Conservation (phyloP, 1,139 yeast genomes). For the Lodderomyces orthopsilosis region DNA sequence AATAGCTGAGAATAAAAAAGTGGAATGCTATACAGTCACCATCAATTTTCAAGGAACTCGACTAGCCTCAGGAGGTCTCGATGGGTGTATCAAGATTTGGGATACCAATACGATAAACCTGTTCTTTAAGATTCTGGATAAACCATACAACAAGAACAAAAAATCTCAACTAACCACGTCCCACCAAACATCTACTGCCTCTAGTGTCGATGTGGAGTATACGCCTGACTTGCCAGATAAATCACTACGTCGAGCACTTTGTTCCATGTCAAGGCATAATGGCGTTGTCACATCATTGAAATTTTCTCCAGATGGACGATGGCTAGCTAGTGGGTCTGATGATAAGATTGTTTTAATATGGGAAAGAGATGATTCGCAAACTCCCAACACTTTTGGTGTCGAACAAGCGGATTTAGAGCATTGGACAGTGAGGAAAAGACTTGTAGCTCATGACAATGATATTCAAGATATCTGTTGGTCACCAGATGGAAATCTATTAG, state of each 20-base stretch:
- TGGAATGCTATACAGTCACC: constrained; percentile 82
- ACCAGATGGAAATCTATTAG: constrained; percentile 85
- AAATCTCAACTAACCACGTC: constrained; percentile 2
- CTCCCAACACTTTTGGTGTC: constrained; percentile 42
- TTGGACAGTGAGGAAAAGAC: constrained; percentile 88
- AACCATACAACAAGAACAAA: constrained; percentile 4
- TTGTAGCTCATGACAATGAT: constrained; percentile 96
- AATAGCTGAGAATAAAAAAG: constrained; percentile 70
- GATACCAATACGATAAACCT: constrained; percentile 47
- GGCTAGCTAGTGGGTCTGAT: constrained; percentile 91
- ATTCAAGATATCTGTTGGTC: constrained; percentile 98
- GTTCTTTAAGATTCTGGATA: constrained; percentile 16
- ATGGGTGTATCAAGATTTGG: constrained; percentile 93
- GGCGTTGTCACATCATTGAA: constrained; percentile 94
- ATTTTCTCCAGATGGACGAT: constrained; percentile 89
- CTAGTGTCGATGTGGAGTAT: constrained; percentile 3
- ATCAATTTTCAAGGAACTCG: constrained; percentile 80
- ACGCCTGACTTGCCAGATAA: constrained; percentile 28
- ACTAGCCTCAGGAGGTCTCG: constrained; percentile 92
- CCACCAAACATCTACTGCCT: not conserved
- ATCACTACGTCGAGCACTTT: constrained; percentile 54
- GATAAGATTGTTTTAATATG: constrained; percentile 88
- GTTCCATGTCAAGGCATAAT: constrained; percentile 80
- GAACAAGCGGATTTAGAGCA: constrained; percentile 72
- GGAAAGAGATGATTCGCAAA: constrained; percentile 66